These are phyloP conservation scores for Marsdenia floribunda DNA, from an alignment of 257 asterid species.

Conservation along the genomic window DNA sequence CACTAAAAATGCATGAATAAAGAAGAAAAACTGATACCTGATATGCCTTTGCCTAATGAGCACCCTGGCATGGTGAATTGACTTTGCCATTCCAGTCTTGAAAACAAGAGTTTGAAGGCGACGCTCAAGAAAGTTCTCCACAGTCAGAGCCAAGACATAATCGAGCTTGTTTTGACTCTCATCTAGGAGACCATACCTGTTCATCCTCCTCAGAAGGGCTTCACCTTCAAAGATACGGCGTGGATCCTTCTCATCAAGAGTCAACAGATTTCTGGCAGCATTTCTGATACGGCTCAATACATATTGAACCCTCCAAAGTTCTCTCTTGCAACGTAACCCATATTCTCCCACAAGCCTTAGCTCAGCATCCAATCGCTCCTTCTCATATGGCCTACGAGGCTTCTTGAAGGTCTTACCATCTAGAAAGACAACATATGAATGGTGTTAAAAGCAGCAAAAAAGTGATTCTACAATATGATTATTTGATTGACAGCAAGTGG, in stretches of 20 bases:
- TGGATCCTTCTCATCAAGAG: conserved; percentile 64
- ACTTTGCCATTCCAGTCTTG: conserved; percentile 47
- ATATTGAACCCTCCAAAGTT: conserved; percentile 66
- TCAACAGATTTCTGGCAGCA: conserved; percentile 51
- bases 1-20: not conserved
- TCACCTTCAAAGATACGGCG: conserved; percentile 71
- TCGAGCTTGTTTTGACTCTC: conserved; percentile 49
- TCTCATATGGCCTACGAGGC: conserved; percentile 62
- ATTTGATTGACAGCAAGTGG: not conserved
- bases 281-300: conserved; percentile 62
- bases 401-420: conserved; percentile 73
- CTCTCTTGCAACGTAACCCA: conserved; percentile 62
- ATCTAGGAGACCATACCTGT: conserved; percentile 37
- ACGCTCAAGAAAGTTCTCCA: conserved; percentile 44
- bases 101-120: conserved; percentile 41
- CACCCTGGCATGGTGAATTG: conserved; percentile 49
- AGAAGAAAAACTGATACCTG: conserved; percentile 20
- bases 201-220: conserved; percentile 67
- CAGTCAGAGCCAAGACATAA: conserved; percentile 43
- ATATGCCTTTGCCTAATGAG: conserved; percentile 51
- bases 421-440: not conserved
- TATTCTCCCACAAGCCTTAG: conserved; percentile 66
- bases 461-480: not conserved
- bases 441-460: too few relatives aligned
- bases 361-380: conserved; percentile 70